These are phyloP conservation scores for Colletotrichum somersetense DNA, from an alignment of 2,329 filamentous ascomycete genomes.

Conservation along the genomic window DNA sequence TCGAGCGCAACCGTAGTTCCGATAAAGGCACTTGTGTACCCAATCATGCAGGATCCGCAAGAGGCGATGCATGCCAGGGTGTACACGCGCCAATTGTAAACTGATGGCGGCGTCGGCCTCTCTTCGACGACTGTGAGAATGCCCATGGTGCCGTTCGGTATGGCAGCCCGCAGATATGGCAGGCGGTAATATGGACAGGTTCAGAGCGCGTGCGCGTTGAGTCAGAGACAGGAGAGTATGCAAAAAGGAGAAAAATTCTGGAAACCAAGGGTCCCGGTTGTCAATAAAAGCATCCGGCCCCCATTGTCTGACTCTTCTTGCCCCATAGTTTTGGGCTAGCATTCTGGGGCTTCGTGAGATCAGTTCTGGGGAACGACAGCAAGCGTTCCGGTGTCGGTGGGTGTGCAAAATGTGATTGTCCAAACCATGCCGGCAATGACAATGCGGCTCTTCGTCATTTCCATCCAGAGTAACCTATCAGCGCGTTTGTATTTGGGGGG, in stretches of 20 bases:
- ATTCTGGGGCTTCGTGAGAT: not conserved
- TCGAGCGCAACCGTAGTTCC: constrained; percentile 73
- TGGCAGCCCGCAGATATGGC: not conserved
- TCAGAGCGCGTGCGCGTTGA: not conserved
- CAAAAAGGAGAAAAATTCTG: not conserved
- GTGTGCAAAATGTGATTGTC: not conserved
- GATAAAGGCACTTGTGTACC: constrained; percentile 71
- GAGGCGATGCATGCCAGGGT: constrained; percentile 52
- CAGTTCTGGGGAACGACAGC: not conserved
- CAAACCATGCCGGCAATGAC: not conserved
- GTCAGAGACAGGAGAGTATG: not conserved
- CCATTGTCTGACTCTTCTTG: constrained; percentile 20
- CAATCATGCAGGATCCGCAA: constrained; percentile 57
- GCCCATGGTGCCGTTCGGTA: constrained; percentile 42
- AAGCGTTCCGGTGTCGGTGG: not conserved
- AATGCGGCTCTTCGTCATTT: constrained; percentile 5
- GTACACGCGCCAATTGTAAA: constrained; percentile 55
- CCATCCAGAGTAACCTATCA: not conserved
- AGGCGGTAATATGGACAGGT: not conserved
- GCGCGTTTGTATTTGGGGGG: not conserved
- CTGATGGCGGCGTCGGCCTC: constrained; percentile 52
- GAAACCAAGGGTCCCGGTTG: not conserved
- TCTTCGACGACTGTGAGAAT: constrained; percentile 53
- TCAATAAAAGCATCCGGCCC: not conserved
- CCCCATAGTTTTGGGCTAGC: constrained; percentile 1